A percentile compares a stretch with the other conserved stretches of the same genome.
These are phyloP conservation scores for Lindgomyces ingoldianus DNA, from an alignment of 495 filamentous ascomycete species.

Conservation along the genomic window DNA sequence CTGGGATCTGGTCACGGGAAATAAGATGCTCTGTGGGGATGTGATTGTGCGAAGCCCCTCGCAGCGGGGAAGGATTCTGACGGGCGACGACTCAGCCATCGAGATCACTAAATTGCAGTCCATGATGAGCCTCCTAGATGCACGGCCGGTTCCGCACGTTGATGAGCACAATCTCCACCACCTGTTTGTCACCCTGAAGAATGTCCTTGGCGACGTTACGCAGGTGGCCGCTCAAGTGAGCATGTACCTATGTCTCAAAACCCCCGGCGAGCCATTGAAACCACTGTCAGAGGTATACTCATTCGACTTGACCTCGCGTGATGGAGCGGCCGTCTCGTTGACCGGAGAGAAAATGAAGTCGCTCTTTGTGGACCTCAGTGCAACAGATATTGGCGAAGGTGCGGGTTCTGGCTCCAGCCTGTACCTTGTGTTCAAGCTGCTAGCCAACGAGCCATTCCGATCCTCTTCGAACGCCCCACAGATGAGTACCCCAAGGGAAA, in stretches of 20 bases:
- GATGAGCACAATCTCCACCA: slow-evolving; percentile 81
- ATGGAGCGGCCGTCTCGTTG: slow-evolving; percentile 43
- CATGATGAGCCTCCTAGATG: slow-evolving; percentile 90
- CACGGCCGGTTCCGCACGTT: slow-evolving; percentile 62
- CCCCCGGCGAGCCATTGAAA: slow-evolving; percentile 58
- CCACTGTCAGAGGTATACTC: slow-evolving; percentile 81
- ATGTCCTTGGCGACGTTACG: slow-evolving; percentile 69
- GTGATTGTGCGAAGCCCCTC: slow-evolving; percentile 89
- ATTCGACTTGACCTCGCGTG: slow-evolving; percentile 73
- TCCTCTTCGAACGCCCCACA: slow-evolving; percentile 35
- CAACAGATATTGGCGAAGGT: slow-evolving; percentile 79
- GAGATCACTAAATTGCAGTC: slow-evolving; percentile 90
- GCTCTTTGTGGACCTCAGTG: slow-evolving; percentile 80
- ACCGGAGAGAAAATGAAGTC: slow-evolving; percentile 70
- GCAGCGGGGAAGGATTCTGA: slow-evolving; percentile 80
- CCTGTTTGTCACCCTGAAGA: slow-evolving; percentile 78
- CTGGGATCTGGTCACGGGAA: slow-evolving; percentile 91
- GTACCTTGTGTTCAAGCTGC: slow-evolving; percentile 82
- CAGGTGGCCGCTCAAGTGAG: slow-evolving; percentile 69
- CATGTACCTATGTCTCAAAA: slow-evolving; percentile 75
- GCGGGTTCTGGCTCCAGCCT: slow-evolving; percentile 65
- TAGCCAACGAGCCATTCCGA: slow-evolving; percentile 55
- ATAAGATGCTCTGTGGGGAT: slow-evolving; percentile 87
- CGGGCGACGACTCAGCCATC: slow-evolving; percentile 87
- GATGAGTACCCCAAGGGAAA: slow-evolving; percentile 45